phyloP scores from a whole-genome alignment of 192 early-diverging fungal genomes.

The Podochytrium sp. region DNA sequence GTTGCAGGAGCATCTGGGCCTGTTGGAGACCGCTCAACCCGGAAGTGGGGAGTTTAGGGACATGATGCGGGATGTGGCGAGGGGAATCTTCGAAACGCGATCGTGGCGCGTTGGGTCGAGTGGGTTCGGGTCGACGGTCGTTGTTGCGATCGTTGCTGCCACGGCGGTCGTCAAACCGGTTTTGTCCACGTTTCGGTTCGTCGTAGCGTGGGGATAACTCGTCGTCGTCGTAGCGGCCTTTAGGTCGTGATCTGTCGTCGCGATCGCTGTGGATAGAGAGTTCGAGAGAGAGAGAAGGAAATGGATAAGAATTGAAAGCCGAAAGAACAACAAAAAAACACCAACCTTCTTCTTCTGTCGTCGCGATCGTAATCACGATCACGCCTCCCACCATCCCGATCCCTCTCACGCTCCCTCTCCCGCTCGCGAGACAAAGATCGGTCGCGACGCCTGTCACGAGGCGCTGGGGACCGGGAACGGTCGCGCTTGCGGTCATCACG shows the following conservation, averaged over 20 bases:
- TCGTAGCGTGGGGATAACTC: background rate
- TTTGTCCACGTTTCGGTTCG: conserved; percentile 1
- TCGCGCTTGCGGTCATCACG: conserved; percentile 21
- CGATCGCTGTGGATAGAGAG: too few relatives aligned
- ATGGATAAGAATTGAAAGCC: too few relatives aligned
- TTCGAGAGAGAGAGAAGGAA: too few relatives aligned
- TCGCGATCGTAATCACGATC: conserved; percentile 10
- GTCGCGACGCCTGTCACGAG: background rate
- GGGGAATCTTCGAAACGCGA: background rate
- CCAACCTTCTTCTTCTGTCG: too few relatives aligned
- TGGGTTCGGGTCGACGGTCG: background rate
- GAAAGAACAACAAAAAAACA: too few relatives aligned
- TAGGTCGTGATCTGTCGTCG: too few relatives aligned
- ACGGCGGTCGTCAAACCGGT: conserved; percentile 1
- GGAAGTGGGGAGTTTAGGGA: too few relatives aligned
- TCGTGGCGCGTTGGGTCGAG: conserved; percentile 22
- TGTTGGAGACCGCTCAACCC: conserved; percentile 27
- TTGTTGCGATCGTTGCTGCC: background rate
- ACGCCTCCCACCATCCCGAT: conserved; percentile 9
- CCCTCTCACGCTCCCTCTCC: conserved; percentile 1
- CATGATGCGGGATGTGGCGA: too few relatives aligned
- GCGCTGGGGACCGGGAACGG: conserved; percentile 13
- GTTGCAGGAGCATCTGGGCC: conserved; percentile 29
- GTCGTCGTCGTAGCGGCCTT: background rate
- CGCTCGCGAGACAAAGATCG: too few relatives aligned